Evolutionary conservation across 2,329 filamentous ascomycete genomes (phyloP).

Genomic region (Fusarium sp.): DNA sequence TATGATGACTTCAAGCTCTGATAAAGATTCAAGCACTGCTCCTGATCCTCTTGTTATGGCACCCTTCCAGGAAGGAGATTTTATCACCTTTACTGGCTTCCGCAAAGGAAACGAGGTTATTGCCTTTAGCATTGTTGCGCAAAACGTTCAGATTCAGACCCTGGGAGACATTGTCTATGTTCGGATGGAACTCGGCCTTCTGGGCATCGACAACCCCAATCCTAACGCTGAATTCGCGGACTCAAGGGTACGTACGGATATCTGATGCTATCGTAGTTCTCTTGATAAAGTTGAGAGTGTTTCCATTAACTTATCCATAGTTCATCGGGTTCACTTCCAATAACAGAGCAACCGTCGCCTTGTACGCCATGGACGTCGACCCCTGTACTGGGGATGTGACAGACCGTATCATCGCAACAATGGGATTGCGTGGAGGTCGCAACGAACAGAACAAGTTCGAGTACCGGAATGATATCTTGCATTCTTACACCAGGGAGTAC

Average conservation of each 20-base stretch:
- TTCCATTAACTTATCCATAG: conserved; percentile 17
- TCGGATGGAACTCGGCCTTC: conserved; percentile 50
- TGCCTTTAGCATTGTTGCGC: conserved; percentile 51
- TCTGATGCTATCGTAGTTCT: neutral
- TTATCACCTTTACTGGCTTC: conserved; percentile 51
- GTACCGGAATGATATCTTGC: conserved; percentile 49
- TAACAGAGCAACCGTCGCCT: conserved; percentile 45
- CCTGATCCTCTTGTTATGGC: conserved; percentile 52
- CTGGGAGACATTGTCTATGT: conserved; percentile 49
- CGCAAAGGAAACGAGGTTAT: conserved; percentile 48
- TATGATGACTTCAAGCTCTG: neutral
- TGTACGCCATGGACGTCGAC: conserved; percentile 53
- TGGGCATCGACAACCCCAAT: conserved; percentile 52
- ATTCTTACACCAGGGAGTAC: conserved; percentile 52
- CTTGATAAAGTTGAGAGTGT: neutral
- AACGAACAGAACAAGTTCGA: conserved; percentile 53
- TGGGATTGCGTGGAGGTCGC: conserved; percentile 43
- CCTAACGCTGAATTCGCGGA: conserved; percentile 51
- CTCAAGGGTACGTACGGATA: conserved; percentile 46
- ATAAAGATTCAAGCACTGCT: conserved; percentile 42
- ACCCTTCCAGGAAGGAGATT: conserved; percentile 52
- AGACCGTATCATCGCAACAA: conserved; percentile 49
- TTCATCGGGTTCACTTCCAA: conserved; percentile 52
- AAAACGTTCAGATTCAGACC: conserved; percentile 53
- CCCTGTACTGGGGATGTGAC: conserved; percentile 51